Evolutionary conservation across 306 rosid species (phyloP), one percentile per base, ranked within the genome.

Genomic region (Trifolium fragiferum): DNA sequence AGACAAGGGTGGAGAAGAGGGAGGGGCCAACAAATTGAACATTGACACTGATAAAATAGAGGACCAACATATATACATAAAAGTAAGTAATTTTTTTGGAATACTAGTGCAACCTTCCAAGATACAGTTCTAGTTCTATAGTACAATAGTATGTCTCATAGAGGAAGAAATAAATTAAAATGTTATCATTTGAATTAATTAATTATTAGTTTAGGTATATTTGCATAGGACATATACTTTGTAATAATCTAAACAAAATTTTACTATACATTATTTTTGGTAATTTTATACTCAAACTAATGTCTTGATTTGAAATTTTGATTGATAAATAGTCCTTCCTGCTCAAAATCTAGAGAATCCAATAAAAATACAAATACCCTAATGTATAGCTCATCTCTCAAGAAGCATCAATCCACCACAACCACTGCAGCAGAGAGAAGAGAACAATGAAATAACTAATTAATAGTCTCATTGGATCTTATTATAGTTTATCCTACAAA

Each of bases 1-100:
- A 60, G 79, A 44, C 53, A 60, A 37, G 6, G 79, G 47, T 49
- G 55, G 50, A 74, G 40, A 38, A 44, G 30, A 74, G 83, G 75
- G 83, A 44, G 86, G 78, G 86, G 37, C 83, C 83, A 79, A 70
- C 81, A 79, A 70, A 57, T 75, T 74, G 83, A 83, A 83, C 83
- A 66, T 66, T 82, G 81, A 75, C 81, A 76, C 32, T 76, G 58
- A 59, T 74, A 63, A 60, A 41, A 60, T 12, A 60, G 79, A 76
- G 82, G 84, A 69, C 79, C 76, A 75, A 50, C 32, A 33, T 10
- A 75, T 47, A 65, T 70, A 40, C 73, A 74, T 30, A 62, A 79
- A 75, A 76, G 66, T 23, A 49, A 57, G 46, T 33, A 25, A 8
- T 46, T 53, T 60, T 60, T 78, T 46, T 59, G 33, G 60, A 72